Percentiles rank a stretch among this genome's conserved stretches.
Conservation (phyloP, 2,329 filamentous ascomycete genomes). For the Verticillium nubilum region DNA sequence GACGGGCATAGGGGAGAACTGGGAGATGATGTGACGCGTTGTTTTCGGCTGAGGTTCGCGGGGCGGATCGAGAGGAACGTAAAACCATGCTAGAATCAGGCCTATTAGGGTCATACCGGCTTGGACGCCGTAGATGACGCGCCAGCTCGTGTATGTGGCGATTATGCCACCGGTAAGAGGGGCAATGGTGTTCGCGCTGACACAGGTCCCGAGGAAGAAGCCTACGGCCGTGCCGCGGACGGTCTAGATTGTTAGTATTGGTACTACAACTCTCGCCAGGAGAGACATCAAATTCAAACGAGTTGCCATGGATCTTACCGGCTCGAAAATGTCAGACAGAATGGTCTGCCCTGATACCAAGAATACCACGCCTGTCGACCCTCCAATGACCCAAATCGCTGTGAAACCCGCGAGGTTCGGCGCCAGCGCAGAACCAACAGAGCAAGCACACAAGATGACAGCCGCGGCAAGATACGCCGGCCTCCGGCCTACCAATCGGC, state of each 20-base stretch:
- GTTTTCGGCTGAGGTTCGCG: neutral
- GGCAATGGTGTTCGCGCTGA: slow-evolving; percentile 10
- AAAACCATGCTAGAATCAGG: slow-evolving; percentile 53
- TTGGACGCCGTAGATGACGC: slow-evolving; percentile 74
- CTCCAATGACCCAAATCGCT: slow-evolving; percentile 10
- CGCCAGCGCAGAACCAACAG: slow-evolving; percentile 66
- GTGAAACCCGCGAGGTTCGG: slow-evolving; percentile 63
- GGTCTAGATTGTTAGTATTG: slow-evolving; percentile 1
- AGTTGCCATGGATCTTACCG: slow-evolving; percentile 1
- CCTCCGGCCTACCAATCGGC: slow-evolving; percentile 25
- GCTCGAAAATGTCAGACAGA: slow-evolving; percentile 12
- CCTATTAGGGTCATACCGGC: slow-evolving; percentile 49
- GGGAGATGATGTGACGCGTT: neutral
- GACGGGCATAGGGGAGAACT: slow-evolving; percentile 1
- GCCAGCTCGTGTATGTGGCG: slow-evolving; percentile 68
- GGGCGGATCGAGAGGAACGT: slow-evolving; percentile 60
- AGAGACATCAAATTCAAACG: neutral
- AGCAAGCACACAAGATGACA: slow-evolving; percentile 60
- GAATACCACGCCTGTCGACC: slow-evolving; percentile 10
- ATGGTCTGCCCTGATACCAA: slow-evolving; percentile 11
- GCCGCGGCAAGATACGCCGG: slow-evolving; percentile 43
- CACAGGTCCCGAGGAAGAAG: slow-evolving; percentile 12
- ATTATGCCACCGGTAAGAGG: slow-evolving; percentile 57
- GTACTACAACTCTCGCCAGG: no score
- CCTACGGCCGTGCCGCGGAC: slow-evolving; percentile 10